Percentiles rank a stretch among this genome's conserved stretches.
Conservation (phyloP, 306 rosid species). For the Sesbania bispinosa region DNA sequence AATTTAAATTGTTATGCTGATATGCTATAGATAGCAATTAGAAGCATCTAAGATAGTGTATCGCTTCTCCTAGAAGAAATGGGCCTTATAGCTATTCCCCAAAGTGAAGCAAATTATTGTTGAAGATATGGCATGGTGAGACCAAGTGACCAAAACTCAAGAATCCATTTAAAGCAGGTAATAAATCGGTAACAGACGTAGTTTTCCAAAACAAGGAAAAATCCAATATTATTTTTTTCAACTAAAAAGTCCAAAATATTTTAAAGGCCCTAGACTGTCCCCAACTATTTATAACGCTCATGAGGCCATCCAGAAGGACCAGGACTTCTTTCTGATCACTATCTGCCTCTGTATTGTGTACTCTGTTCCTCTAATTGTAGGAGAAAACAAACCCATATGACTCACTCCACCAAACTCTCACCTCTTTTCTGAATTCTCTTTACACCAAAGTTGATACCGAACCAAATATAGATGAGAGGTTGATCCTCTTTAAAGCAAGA, state of each 20-base stretch:
- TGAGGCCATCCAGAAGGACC: conserved; percentile 39
- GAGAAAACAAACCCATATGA: conserved; percentile 49
- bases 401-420: conserved; percentile 42
- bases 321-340: conserved; percentile 47
- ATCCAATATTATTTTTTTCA: conserved; percentile 32
- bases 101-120: conserved; percentile 20
- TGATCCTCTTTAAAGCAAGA: conserved; percentile 32
- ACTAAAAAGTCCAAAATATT: conserved; percentile 49
- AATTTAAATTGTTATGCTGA: not conserved
- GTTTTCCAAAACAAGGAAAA: conserved; percentile 58
- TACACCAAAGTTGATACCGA: conserved; percentile 21
- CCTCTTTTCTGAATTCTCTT: conserved; percentile 37
- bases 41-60: not conserved
- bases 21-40: not conserved
- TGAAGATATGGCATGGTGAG: conserved; percentile 20
- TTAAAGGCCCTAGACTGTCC: conserved; percentile 65
- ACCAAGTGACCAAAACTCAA: conserved; percentile 35
- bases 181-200: conserved; percentile 44
- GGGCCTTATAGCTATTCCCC: not conserved
- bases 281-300: conserved; percentile 65
- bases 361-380: conserved; percentile 48
- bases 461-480: conserved; percentile 35
- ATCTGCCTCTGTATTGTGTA: conserved; percentile 53
- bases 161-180: conserved; percentile 35
- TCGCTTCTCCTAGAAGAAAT: not conserved